A percentile compares a stretch with the other conserved stretches of the same genome.
Evolutionary conservation across 805 yeast species (phyloP).

Genomic region (Tetrapisispora namnaoensis): DNA sequence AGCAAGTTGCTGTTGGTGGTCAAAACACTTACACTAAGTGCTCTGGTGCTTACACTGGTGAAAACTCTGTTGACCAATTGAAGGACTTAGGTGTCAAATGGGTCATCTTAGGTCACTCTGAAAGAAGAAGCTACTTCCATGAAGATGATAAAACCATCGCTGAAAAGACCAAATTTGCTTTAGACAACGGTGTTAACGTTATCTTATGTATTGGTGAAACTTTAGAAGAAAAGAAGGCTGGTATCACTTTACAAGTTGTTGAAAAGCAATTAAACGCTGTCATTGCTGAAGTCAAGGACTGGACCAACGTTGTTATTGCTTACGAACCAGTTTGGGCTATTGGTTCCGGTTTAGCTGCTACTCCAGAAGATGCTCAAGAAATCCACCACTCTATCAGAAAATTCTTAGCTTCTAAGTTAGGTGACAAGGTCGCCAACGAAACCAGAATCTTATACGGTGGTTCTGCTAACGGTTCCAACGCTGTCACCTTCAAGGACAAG

Average conservation of each 20-base stretch:
- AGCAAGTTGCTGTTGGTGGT: constrained; percentile 73
- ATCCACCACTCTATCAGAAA: constrained; percentile 85
- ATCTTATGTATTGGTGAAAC: constrained; percentile 98
- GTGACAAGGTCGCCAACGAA: constrained; percentile 63
- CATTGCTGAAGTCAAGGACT: constrained; percentile 68
- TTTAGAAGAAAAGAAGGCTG: constrained; percentile 86
- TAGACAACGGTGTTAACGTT: constrained; percentile 81
- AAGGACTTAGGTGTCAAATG: constrained; percentile 88
- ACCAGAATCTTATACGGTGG: constrained; percentile 97
- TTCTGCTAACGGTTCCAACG: constrained; percentile 92
- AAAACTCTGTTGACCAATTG: constrained; percentile 77
- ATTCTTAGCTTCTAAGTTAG: constrained; percentile 68
- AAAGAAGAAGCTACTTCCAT: constrained; percentile 89
- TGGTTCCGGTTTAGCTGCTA: constrained; percentile 98
- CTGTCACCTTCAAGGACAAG: constrained; percentile 82
- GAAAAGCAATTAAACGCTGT: constrained; percentile 88
- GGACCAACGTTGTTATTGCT: constrained; percentile 89
- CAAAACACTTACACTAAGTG: constrained; percentile 85
- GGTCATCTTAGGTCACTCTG: constrained; percentile 97
- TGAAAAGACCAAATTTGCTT: constrained; percentile 86
- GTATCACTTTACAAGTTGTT: constrained; percentile 76
- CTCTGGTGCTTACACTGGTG: constrained; percentile 98
- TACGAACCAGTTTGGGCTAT: constrained; percentile 99
- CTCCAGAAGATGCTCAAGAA: constrained; percentile 95
- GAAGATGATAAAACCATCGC: constrained; percentile 90